A percentile compares a stretch with the other conserved stretches of the same genome.
These are phyloP conservation scores for Microdochium bolleyi DNA, from an alignment of 2,329 filamentous ascomycete genomes.

Conservation along the genomic window DNA sequence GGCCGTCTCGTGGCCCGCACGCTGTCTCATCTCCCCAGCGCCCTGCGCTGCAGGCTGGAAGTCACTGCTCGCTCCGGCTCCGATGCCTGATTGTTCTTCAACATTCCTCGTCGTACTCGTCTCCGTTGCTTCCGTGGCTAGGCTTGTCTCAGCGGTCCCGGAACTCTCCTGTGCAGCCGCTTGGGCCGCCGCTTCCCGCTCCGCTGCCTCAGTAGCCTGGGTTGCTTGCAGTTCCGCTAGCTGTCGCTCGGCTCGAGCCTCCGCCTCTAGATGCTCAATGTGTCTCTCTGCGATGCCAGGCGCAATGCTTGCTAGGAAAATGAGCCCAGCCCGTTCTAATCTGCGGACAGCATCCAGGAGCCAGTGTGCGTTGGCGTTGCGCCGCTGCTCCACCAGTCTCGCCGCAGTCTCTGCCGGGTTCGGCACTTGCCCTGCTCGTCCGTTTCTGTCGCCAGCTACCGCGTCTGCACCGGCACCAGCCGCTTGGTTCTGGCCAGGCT, in stretches of 20 bases:
- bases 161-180: not conserved
- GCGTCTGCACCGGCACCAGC: constrained; percentile 11
- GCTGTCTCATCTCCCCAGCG: not conserved
- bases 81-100: not conserved
- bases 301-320: constrained; percentile 59
- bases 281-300: constrained; percentile 59
- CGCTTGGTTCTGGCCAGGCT: constrained; percentile 7
- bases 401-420: constrained; percentile 45
- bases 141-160: not conserved
- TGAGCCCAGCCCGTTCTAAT: constrained; percentile 49
- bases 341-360: constrained; percentile 41
- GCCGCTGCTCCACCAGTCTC: constrained; percentile 40
- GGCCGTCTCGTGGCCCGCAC: not conserved
- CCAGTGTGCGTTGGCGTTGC: constrained; percentile 37
- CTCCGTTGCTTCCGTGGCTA: not conserved
- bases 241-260: constrained; percentile 27
- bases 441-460: constrained; percentile 2
- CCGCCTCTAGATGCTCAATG: constrained; percentile 49
- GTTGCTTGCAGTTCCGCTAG: not conserved
- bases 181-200: not conserved
- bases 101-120: not conserved
- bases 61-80: not conserved
- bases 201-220: not conserved
- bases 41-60: not conserved
- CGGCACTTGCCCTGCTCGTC: constrained; percentile 15